These are phyloP conservation scores for Dacryopinax primogenitus DNA, from an alignment of 768 basidiomycete species.

Conservation along the genomic window DNA sequence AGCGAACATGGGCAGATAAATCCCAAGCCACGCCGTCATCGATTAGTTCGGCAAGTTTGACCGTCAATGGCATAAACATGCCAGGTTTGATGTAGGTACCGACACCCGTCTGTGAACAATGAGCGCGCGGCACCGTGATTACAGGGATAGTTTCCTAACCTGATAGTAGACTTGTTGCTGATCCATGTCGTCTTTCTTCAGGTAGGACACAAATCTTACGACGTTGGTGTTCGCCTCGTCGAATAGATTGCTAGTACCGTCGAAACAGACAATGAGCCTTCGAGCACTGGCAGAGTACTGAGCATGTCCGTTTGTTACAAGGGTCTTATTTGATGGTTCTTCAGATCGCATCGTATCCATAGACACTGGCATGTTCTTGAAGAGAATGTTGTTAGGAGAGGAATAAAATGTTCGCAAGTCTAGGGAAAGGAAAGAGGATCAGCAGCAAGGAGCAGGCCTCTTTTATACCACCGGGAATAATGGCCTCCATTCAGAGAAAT, in stretches of 20 bases:
- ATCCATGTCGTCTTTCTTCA: conserved; percentile 24
- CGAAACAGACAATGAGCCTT: conserved; percentile 17
- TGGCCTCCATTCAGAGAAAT: too few relatives aligned
- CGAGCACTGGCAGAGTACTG: not conserved
- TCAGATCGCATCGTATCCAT: too few relatives aligned
- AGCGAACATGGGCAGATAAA: conserved; percentile 15
- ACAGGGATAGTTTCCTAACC: too few relatives aligned
- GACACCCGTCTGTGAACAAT: not conserved
- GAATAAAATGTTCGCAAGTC: too few relatives aligned
- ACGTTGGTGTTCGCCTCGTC: conserved; percentile 19
- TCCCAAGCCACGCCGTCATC: conserved; percentile 17
- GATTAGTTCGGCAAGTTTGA: conserved; percentile 5
- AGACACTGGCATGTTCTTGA: too few relatives aligned
- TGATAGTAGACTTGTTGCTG: conserved; percentile 23
- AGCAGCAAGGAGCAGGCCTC: too few relatives aligned
- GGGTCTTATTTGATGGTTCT: too few relatives aligned
- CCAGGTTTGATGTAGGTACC: conserved; percentile 13
- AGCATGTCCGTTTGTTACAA: too few relatives aligned
- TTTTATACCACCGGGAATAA: too few relatives aligned
- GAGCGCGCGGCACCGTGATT: too few relatives aligned
- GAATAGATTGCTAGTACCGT: conserved; percentile 16
- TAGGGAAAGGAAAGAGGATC: too few relatives aligned
- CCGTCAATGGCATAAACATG: conserved; percentile 10
- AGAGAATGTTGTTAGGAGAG: too few relatives aligned
- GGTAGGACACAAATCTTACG: conserved; percentile 24